Conservation (phyloP, 2,329 filamentous ascomycete species). For the Penicillium sp. region DNA sequence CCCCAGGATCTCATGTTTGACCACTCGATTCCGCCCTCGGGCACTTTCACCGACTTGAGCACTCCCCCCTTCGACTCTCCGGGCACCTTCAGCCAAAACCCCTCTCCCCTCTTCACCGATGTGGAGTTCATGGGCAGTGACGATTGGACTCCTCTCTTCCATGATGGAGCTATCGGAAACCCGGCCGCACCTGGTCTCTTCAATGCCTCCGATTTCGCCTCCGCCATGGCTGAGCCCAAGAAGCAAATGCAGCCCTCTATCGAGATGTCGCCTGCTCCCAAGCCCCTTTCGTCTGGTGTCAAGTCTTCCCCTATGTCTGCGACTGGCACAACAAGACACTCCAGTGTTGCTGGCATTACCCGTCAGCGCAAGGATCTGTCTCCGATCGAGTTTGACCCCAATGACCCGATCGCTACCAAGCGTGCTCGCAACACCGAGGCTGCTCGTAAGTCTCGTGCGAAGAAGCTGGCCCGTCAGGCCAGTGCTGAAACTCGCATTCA, state of each 20-base stretch:
- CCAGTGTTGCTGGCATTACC: constrained; percentile 69
- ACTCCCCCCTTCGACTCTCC: constrained; percentile 81
- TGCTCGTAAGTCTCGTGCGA: constrained; percentile 86
- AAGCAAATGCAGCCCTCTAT: constrained; percentile 27
- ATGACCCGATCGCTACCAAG: constrained; percentile 80
- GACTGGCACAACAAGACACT: constrained; percentile 56
- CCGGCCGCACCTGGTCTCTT: constrained; percentile 15
- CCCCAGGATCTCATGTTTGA: constrained; percentile 76
- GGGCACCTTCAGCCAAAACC: constrained; percentile 67
- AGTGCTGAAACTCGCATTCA: constrained; percentile 72
- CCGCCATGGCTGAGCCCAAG: constrained; percentile 22
- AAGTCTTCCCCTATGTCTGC: constrained; percentile 22
- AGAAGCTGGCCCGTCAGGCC: constrained; percentile 76
- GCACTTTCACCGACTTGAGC: constrained; percentile 78
- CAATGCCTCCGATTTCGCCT: constrained; percentile 33
- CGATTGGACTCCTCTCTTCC: constrained; percentile 69
- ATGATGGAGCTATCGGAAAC: constrained; percentile 25
- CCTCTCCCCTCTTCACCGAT: constrained; percentile 72
- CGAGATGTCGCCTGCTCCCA: constrained; percentile 34
- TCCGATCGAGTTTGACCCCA: constrained; percentile 73
- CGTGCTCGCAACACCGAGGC: constrained; percentile 91
- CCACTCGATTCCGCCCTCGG: constrained; percentile 77
- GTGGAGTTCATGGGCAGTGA: constrained; percentile 56
- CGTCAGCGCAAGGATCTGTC: constrained; percentile 79
- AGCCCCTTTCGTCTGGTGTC: constrained; percentile 33